Percentiles rank a stretch among this genome's conserved stretches.
Conservation (phyloP, 495 filamentous ascomycete genomes). For the Hypoxylon crocopeplum region DNA sequence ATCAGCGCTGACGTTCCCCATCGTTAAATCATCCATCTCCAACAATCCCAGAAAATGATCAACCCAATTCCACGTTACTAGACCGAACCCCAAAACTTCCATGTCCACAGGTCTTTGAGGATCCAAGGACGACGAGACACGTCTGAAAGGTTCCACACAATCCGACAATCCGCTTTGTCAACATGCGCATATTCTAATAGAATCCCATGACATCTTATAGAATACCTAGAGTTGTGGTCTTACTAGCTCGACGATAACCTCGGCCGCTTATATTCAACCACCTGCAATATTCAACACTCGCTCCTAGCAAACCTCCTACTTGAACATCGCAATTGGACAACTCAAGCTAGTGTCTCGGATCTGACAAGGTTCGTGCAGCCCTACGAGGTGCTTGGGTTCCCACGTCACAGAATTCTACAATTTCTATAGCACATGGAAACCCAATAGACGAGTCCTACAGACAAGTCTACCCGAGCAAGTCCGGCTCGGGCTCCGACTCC, state of each 20-base stretch:
- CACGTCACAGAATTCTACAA: too few species aligned
- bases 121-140: conserved; percentile 35
- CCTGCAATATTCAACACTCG: neutral
- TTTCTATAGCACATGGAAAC: conserved; percentile 14
- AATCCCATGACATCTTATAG: too few species aligned
- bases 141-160: conserved; percentile 36
- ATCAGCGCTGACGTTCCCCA: conserved; percentile 6
- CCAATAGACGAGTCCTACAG: too few species aligned
- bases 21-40: conserved; percentile 32
- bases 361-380: conserved; percentile 39
- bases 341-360: conserved; percentile 36
- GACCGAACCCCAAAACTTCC: conserved; percentile 9
- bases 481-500: conserved; percentile 26
- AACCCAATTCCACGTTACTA: conserved; percentile 5
- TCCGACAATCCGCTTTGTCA: conserved; percentile 23
- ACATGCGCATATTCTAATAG: conserved; percentile 14
- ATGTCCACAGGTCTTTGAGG: neutral
- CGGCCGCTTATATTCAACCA: neutral
- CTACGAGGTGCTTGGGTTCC: conserved; percentile 14
- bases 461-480: conserved; percentile 26
- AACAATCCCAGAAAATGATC: conserved; percentile 10
- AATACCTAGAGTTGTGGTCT: too few species aligned
- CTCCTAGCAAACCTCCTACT: neutral
- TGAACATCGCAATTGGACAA: conserved; percentile 34
- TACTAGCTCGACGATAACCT: too few species aligned